Evolutionary conservation across 306 rosid genomes (phyloP).

Genomic region (Lupinus albus): DNA sequence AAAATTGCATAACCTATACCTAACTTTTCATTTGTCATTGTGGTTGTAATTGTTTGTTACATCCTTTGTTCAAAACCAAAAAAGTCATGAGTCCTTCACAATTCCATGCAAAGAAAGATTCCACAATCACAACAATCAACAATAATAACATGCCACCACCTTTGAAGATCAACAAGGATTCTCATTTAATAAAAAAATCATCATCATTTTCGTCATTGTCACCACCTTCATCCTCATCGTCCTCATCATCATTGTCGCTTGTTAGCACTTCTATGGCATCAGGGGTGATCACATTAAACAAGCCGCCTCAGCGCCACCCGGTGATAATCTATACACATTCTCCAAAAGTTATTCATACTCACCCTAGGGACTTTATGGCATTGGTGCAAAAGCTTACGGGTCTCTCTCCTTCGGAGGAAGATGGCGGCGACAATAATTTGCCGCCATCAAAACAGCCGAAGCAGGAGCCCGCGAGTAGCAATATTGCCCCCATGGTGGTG

Average conservation of each 20-base stretch:
- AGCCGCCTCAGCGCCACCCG: conserved; percentile 63
- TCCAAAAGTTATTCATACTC: conserved; percentile 72
- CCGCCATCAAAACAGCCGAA: neutral
- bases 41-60: conserved; percentile 14
- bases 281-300: neutral
- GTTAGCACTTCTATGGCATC: conserved; percentile 5
- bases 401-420: conserved; percentile 47
- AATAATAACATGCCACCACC: conserved; percentile 49
- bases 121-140: neutral
- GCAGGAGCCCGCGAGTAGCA: neutral
- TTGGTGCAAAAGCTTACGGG: conserved; percentile 84
- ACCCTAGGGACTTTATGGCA: conserved; percentile 70
- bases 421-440: neutral
- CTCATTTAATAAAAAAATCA: conserved; percentile 62
- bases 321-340: conserved; percentile 85
- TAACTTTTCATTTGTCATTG: neutral
- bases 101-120: conserved; percentile 46
- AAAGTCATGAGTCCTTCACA: conserved; percentile 55
- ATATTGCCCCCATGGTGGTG: too few species aligned
- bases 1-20: neutral
- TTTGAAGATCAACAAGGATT: conserved; percentile 64
- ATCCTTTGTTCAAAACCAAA: conserved; percentile 24
- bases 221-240: neutral
- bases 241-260: conserved; percentile 38
- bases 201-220: neutral